Percentiles rank a stretch among this genome's conserved stretches.
Conservation (phyloP, 1,284 basidiomycete species). For the Paramarasmius palmivorus region DNA sequence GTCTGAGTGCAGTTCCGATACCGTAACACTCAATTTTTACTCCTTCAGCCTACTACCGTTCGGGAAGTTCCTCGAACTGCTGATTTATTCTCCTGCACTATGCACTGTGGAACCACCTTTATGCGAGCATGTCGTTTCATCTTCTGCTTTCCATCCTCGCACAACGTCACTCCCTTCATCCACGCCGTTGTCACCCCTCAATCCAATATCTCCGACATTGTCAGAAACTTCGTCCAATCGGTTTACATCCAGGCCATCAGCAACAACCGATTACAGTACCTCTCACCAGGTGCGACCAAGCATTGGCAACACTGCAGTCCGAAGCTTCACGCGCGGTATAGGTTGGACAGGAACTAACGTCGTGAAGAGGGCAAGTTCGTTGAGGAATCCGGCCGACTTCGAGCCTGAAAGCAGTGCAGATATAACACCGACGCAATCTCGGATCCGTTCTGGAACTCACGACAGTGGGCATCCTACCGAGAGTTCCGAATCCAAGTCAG, state of each 20-base stretch:
- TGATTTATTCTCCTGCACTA: slow-evolving; percentile 58
- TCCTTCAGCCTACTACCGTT: slow-evolving; percentile 51
- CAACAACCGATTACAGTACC: too few relatives aligned
- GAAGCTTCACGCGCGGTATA: neutral
- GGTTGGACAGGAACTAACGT: neutral
- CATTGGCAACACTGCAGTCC: neutral
- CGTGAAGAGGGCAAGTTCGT: neutral
- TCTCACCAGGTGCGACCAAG: too few relatives aligned
- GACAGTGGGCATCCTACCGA: too few relatives aligned
- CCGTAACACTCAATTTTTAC: slow-evolving; percentile 1
- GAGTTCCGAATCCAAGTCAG: neutral
- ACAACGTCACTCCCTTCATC: neutral
- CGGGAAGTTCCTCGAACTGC: slow-evolving; percentile 66
- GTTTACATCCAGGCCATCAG: neutral
- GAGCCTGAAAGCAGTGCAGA: neutral
- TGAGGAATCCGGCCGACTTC: neutral
- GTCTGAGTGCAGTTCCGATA: neutral
- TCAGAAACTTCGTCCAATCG: neutral
- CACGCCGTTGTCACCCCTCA: neutral
- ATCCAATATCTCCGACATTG: neutral
- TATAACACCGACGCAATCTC: neutral
- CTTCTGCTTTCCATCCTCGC: slow-evolving; percentile 23
- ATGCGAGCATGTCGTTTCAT: slow-evolving; percentile 54
- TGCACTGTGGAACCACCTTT: slow-evolving; percentile 39
- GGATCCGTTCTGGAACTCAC: neutral